A percentile compares a stretch with the other conserved stretches of the same genome.
These are phyloP conservation scores for Elsinoe necatrix DNA, from an alignment of 2,329 filamentous ascomycete species.

Conservation along the genomic window DNA sequence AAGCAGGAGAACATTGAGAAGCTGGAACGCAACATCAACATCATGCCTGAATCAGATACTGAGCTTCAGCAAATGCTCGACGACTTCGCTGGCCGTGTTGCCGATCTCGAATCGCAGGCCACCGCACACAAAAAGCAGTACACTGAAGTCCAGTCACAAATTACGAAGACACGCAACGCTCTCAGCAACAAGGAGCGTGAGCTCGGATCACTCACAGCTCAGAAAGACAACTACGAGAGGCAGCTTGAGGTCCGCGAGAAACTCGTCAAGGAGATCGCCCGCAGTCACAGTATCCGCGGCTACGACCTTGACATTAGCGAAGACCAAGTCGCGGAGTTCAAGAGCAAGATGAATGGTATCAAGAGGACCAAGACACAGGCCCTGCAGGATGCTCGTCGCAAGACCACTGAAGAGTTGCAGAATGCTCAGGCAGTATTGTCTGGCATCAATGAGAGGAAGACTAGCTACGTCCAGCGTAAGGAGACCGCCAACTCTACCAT, in stretches of 20 bases:
- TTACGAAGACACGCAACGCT: constrained; percentile 38
- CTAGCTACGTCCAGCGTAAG: constrained; percentile 64
- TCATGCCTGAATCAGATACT: constrained; percentile 69
- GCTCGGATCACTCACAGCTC: constrained; percentile 70
- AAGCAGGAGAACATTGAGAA: constrained; percentile 63
- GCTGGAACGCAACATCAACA: constrained; percentile 62
- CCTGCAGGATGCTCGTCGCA: constrained; percentile 63
- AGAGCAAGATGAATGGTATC: constrained; percentile 65
- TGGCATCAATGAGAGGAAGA: constrained; percentile 64
- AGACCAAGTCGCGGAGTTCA: constrained; percentile 64
- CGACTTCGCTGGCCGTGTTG: constrained; percentile 68
- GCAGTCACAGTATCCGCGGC: constrained; percentile 69
- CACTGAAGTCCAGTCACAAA: constrained; percentile 48
- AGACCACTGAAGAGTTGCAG: constrained; percentile 65
- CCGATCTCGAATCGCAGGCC: constrained; percentile 52
- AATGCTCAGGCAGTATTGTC: constrained; percentile 64
- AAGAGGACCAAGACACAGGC: constrained; percentile 69
- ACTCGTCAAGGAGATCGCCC: constrained; percentile 70
- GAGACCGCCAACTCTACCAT: constrained; percentile 66
- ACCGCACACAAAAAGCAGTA: constrained; percentile 57
- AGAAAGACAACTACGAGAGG: constrained; percentile 78
- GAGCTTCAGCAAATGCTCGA: constrained; percentile 63
- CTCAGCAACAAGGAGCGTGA: constrained; percentile 48
- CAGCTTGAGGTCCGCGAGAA: constrained; percentile 63
- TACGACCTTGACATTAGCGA: constrained; percentile 75